Conservation (phyloP, 106 monocot genomes). For the Dendrobium chrysotoxum region DNA sequence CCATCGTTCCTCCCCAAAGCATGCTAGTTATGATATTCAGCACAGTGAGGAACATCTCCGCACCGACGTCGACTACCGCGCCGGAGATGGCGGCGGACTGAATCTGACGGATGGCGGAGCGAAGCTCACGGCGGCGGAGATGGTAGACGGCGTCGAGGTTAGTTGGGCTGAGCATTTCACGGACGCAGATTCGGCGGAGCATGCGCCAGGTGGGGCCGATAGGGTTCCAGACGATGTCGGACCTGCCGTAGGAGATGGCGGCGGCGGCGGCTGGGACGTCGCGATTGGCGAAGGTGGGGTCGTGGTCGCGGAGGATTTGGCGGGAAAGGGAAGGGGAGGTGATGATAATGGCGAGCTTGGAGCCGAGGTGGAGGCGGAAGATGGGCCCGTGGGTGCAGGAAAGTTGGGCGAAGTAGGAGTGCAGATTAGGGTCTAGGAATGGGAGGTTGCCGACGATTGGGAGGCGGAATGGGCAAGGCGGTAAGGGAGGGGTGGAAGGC, state of each 20-base stretch:
- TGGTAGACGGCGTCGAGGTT: constrained; percentile 30
- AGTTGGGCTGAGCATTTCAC: constrained; percentile 31
- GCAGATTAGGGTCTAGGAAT: constrained; percentile 29
- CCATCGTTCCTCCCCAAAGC: constrained; percentile 46
- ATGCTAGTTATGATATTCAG: constrained; percentile 50
- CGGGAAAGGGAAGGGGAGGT: constrained; percentile 27
- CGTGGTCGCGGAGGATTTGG: constrained; percentile 27
- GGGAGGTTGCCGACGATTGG: constrained; percentile 47
- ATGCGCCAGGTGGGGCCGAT: constrained; percentile 50
- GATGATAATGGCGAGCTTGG: constrained; percentile 31
- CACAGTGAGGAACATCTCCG: constrained; percentile 28
- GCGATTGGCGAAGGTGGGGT: constrained; percentile 35
- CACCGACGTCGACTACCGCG: constrained; percentile 25
- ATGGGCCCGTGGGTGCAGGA: constrained; percentile 37
- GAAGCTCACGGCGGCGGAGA: constrained; percentile 39
- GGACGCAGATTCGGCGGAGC: constrained; percentile 44
- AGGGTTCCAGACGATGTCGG: constrained; percentile 42
- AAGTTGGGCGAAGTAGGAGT: constrained; percentile 33
- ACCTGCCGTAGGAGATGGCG: constrained; percentile 28
- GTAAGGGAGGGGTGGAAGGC: constrained; percentile 1
- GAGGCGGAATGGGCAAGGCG: constrained; percentile 30
- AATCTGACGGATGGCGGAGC: constrained; percentile 14
- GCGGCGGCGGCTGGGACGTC: constrained; percentile 32
- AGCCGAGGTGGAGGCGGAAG: constrained; percentile 36
- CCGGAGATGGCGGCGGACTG: not conserved